Percentiles rank a stretch among this genome's conserved stretches.
Conservation (phyloP, 1,139 yeast genomes). For the Candida albicans region DNA sequence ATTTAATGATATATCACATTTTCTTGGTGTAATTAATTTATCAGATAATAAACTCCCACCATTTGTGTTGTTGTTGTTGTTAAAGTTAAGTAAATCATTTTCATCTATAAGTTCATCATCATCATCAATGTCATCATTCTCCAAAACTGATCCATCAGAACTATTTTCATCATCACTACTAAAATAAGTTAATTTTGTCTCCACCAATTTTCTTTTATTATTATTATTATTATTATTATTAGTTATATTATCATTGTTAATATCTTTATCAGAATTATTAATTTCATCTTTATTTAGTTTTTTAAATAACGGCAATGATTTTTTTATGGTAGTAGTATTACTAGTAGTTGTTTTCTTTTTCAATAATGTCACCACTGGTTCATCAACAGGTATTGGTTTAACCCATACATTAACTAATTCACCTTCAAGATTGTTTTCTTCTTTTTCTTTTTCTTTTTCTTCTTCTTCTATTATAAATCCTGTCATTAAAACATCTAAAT, state of each 20-base stretch:
- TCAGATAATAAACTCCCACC: conserved; percentile 14
- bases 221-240: conserved; percentile 25
- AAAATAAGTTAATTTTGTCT: conserved; percentile 51
- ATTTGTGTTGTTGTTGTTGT: conserved; percentile 6
- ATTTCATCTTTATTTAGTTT: conserved; percentile 18
- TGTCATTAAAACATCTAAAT: conserved; percentile 58
- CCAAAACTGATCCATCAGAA: conserved; percentile 30
- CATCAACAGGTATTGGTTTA: conserved; percentile 41
- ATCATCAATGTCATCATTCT: conserved; percentile 40
- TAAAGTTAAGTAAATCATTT: conserved; percentile 33
- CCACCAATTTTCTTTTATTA: conserved; percentile 46
- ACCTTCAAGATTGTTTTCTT: no score
- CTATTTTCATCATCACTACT: conserved; percentile 20
- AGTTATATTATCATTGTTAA: conserved; percentile 33
- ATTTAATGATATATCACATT: conserved; percentile 41
- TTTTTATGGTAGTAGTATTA: no score
- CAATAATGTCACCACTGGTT: conserved; percentile 14
- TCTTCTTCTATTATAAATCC: conserved; percentile 53
- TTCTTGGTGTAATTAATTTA: conserved; percentile 45
- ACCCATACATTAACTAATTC: conserved; percentile 33
- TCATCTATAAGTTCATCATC: conserved; percentile 44
- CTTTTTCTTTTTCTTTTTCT: no score
- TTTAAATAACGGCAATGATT: conserved; percentile 27
- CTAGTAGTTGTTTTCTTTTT: conserved; percentile 8
- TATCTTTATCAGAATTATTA: conserved; percentile 28